Evolutionary conservation across 75 land plant species (phyloP).

Genomic region (Picea sitchensis): DNA sequence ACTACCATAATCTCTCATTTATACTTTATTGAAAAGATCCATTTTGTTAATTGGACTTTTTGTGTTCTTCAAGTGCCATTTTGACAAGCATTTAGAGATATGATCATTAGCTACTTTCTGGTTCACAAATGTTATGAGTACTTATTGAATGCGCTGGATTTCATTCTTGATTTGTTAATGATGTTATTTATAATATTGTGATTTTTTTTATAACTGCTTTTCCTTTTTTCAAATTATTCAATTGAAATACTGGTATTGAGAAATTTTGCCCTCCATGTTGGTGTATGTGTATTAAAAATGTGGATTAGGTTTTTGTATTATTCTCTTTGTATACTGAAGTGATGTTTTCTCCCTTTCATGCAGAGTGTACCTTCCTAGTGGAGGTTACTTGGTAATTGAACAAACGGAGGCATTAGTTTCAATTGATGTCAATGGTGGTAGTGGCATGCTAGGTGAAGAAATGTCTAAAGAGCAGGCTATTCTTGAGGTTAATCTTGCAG

Average conservation of each 20-base stretch:
- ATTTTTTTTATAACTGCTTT: neutral
- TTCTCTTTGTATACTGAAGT: neutral
- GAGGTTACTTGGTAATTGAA: conserved; percentile 91
- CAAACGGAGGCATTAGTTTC: conserved; percentile 98
- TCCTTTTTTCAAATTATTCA: neutral
- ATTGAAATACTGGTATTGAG: neutral
- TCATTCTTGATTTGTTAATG: neutral
- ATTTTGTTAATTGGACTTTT: neutral
- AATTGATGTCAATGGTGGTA: conserved; percentile 98
- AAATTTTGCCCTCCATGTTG: neutral
- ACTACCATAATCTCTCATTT: too few species aligned
- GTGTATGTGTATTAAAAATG: neutral
- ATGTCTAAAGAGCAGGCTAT: conserved; percentile 67
- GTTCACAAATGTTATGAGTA: neutral
- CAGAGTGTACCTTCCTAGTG: conserved; percentile 84
- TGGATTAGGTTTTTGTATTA: neutral
- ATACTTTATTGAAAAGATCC: neutral
- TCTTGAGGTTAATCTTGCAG: conserved; percentile 94
- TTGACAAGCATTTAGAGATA: neutral
- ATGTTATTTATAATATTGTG: neutral
- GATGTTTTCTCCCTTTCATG: neutral
- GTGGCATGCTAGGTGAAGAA: conserved; percentile 71
- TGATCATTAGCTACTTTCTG: neutral
- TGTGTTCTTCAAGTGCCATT: neutral
- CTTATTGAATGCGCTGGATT: neutral